Evolutionary conservation across 345 rosid species (phyloP), one percentile per base, ranked within the genome.

Genomic region (Moringa oleifera): DNA sequence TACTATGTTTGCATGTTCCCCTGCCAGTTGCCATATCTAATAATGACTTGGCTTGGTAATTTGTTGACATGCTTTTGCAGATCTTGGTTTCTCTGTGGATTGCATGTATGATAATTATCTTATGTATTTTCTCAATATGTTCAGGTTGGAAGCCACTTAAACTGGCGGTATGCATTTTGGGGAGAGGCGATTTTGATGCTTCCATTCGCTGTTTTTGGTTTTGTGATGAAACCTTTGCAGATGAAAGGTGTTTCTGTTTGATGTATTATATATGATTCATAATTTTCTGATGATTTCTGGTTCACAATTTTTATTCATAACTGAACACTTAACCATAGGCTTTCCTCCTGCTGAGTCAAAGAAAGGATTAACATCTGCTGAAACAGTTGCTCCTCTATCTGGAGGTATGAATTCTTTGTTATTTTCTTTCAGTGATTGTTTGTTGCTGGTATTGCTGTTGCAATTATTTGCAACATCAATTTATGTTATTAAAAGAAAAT

Each of bases 161-260:
- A 64, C 51, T 94, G 99, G 99, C 97, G 95, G 47, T 79, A 68
- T 68, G 96, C 97, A 17, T 94, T 94, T 57, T 85, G 71, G 73
- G 91, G 90, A 3, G 99, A 90, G 76, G 93, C 99, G 59, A 64
- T 87, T 20, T 62, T 85, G 72, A 91, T 94, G 99, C 63, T 82
- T 69, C 86, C 91, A 66, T 94, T 94, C 50, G 96, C 80, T 68
- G 54, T 89, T 64, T 71, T 87, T 66, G 88, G 86, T 55, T 91
- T 87, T 66, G 64, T 78, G 24, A 84, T 87, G 80, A 88, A 89
- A 65, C 99, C 99, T 65, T 80, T 85, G 63, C 91, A 81, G 77
- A 75, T 91, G 58, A 88, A 87, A 94, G 99, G 97, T 94, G 73
- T 33, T 33, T 33, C 11, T 33, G 5, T 58, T 55, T 71, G 47